Conservation (phyloP, 1,139 yeast genomes). For the Debaryomyces subglobosus region DNA sequence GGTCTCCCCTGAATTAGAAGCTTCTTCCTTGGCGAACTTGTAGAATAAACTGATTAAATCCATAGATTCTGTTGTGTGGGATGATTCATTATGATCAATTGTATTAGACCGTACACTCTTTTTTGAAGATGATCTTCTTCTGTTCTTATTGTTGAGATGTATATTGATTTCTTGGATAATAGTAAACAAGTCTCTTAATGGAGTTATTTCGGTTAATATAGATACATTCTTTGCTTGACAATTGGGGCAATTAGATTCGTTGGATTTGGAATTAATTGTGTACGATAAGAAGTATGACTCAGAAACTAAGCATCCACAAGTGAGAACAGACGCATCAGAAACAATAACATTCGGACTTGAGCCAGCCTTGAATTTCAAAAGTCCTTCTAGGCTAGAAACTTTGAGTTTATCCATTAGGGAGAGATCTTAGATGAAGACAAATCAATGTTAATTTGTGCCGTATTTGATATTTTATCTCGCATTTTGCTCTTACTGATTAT, state of each 20-base stretch:
- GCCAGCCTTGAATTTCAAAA: conserved; percentile 33
- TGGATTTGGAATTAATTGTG: conserved; percentile 16
- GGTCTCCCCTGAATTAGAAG: conserved; percentile 7
- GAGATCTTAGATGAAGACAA: not conserved
- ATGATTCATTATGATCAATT: conserved; percentile 28
- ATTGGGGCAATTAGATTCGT: conserved; percentile 46
- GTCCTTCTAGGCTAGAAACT: conserved; percentile 30
- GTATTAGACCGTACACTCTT: conserved; percentile 21
- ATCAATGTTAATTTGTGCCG: not conserved
- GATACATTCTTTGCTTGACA: conserved; percentile 41
- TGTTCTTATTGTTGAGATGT: conserved; percentile 12
- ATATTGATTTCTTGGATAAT: conserved; percentile 30
- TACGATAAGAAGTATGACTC: conserved; percentile 38
- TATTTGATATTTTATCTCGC: not conserved
- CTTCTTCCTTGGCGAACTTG: conserved; percentile 47
- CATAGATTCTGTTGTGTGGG: conserved; percentile 28
- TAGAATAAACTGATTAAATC: conserved; percentile 44
- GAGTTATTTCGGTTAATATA: conserved; percentile 50
- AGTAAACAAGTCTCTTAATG: conserved; percentile 54
- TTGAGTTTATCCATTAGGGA: conserved; percentile 30
- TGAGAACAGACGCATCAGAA: conserved; percentile 56
- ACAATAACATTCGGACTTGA: conserved; percentile 25
- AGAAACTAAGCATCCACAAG: conserved; percentile 76
- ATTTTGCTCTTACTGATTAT: not conserved
- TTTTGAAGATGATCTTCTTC: conserved; percentile 29